These are phyloP conservation scores for Suhomyces terraborum DNA, from an alignment of 1,139 yeast species.

Conservation along the genomic window DNA sequence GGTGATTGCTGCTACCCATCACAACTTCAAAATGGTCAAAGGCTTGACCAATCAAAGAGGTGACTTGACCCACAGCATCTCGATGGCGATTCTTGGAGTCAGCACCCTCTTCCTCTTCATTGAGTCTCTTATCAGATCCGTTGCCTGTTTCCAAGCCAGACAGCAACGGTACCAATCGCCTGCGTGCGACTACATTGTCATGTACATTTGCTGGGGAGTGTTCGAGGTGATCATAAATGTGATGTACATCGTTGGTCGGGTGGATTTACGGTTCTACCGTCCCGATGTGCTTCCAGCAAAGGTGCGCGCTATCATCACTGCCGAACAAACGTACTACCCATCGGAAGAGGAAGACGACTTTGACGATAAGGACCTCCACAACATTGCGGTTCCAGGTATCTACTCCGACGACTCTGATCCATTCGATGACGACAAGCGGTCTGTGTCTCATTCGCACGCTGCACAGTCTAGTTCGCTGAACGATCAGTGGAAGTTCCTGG, in stretches of 20 bases:
- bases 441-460: neutral
- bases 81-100: constrained; percentile 48
- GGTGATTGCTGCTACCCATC: constrained; percentile 50
- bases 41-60: constrained; percentile 49
- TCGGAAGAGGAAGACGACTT: constrained; percentile 25
- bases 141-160: constrained; percentile 49
- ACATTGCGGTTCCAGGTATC: neutral
- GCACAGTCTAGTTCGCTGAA: constrained; percentile 2
- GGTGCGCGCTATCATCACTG: constrained; percentile 45
- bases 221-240: constrained; percentile 60
- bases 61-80: constrained; percentile 50
- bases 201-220: constrained; percentile 70
- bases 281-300: constrained; percentile 57
- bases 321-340: constrained; percentile 39
- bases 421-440: constrained; percentile 1
- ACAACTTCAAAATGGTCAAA: constrained; percentile 44
- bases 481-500: constrained; percentile 20
- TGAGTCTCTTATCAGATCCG: constrained; percentile 59
- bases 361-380: constrained; percentile 4
- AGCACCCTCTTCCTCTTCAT: constrained; percentile 58
- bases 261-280: constrained; percentile 76
- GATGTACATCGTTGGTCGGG: constrained; percentile 60
- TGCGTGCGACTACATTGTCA: constrained; percentile 48
- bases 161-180: constrained; percentile 10
- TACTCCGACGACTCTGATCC: neutral